Base-by-base conservation (phyloP, 805 yeast genomes). In the Saccharomycopsis fodiens region DNA sequence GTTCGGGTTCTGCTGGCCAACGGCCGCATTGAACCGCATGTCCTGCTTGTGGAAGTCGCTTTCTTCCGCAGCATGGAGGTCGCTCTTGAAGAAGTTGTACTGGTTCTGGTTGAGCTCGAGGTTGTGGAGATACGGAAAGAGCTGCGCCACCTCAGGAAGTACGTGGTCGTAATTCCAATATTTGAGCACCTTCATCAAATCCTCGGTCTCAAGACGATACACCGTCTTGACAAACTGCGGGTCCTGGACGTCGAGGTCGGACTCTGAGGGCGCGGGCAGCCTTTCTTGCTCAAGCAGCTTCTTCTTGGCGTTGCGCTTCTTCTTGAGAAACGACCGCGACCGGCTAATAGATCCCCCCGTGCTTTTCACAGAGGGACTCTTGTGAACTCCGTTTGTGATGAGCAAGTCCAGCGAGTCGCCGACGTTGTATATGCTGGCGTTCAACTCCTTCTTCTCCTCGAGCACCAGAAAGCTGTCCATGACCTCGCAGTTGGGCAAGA, bases 41-140 rank as follows among this genome's bases (percentile, higher is more conserved):
- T 44, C 46, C 19, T 44, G 41, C 30, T 37, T 44, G 32, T 44
- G 46, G 30, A 44, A 44, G n/a, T 35, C 30, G 21, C 21, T 21
- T 12, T 38, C 46, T 27, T 37, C 32, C 31, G 22, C 39, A 2
- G 21, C 19, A 17, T 10, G 15, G 15, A 48, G 35, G 17, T 39
- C 44, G 15, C 40, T 35, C 23, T 41, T 44, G 44, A 51, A 48
- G 32, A 45, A 51, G 21, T 20, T 37, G 25, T 37, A 51, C 19
- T 51, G 54, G 19, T 46, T 48, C 15, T 23, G 19, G 31, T 51
- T 51, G 12, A 45, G 36, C 22, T 51, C 52, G 23, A 51, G 35
- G 23, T 51, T 51, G 34, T 51, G 54, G 21, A 51, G 43, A 38
- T 51, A 51, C 6, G 54, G 54, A 36, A 51, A 51, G 4, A 45